Conservation (phyloP, 73 alveolate genomes). For the Paramecium tetraurelia region DNA sequence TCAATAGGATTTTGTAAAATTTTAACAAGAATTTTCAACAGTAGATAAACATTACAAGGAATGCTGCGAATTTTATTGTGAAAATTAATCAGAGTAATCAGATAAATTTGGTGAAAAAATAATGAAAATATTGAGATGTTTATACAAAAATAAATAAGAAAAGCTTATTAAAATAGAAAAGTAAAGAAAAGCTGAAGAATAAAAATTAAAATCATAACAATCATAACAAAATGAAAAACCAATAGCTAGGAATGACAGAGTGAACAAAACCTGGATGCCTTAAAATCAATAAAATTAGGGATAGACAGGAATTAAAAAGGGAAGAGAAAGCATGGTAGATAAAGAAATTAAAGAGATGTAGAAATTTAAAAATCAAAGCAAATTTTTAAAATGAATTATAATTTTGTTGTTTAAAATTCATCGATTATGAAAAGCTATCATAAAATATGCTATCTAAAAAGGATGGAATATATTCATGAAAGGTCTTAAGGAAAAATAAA, state of each 20-base stretch:
- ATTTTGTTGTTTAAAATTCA: neutral
- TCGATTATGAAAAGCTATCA: neutral
- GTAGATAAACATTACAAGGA: conserved; percentile 35
- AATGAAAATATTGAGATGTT: conserved; percentile 22
- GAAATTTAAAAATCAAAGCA: neutral
- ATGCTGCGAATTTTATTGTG: conserved; percentile 39
- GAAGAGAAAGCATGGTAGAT: neutral
- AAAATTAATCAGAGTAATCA: conserved; percentile 60
- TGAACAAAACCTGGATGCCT: neutral
- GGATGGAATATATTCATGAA: neutral
- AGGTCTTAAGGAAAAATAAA: no score
- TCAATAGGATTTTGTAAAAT: neutral
- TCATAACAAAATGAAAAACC: neutral
- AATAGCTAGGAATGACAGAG: neutral
- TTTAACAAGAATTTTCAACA: neutral
- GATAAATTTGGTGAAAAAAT: conserved; percentile 60
- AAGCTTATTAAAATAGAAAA: neutral
- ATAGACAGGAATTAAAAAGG: neutral
- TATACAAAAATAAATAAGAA: conserved; percentile 6
- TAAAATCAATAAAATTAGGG: neutral
- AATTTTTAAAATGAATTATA: neutral
- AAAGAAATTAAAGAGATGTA: neutral
- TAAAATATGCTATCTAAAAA: no score
- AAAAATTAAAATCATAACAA: neutral
- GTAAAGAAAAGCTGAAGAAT: neutral